A percentile compares a stretch with the other conserved stretches of the same genome.
These are phyloP conservation scores for Nowakowskiella sp. DNA, from an alignment of 192 early-diverging fungal genomes.

Conservation along the genomic window DNA sequence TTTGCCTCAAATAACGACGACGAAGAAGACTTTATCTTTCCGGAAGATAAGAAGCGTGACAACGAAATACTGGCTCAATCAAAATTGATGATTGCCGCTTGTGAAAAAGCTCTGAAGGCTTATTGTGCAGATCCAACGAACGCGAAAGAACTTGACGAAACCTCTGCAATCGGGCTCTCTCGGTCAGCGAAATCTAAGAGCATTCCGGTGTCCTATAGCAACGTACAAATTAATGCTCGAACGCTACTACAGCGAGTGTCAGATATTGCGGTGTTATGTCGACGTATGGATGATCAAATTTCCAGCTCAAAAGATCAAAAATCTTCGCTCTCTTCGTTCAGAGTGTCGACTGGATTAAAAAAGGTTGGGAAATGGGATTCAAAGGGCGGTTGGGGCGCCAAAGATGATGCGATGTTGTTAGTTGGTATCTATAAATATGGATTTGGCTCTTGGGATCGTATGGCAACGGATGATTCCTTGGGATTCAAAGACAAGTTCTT, in stretches of 20 bases:
- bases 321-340: slow-evolving; percentile 61
- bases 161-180: too few relatives aligned
- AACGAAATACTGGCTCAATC: too few relatives aligned
- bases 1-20: too few relatives aligned
- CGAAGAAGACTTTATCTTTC: too few relatives aligned
- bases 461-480: slow-evolving; percentile 72
- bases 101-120: too few relatives aligned
- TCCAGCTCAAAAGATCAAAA: slow-evolving; percentile 15
- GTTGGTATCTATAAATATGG: slow-evolving; percentile 92
- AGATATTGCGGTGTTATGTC: slow-evolving; percentile 62
- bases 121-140: too few relatives aligned
- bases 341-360: slow-evolving; percentile 72
- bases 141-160: too few relatives aligned
- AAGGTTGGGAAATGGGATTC: slow-evolving; percentile 71
- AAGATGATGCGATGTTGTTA: slow-evolving; percentile 93
- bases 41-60: too few relatives aligned
- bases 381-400: slow-evolving; percentile 68
- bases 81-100: too few relatives aligned
- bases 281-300: slow-evolving; percentile 48
- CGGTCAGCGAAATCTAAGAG: slow-evolving; percentile 19
- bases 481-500: slow-evolving; percentile 82
- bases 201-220: slow-evolving; percentile 67
- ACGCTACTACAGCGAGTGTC: slow-evolving; percentile 64
- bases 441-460: slow-evolving; percentile 78
- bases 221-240: slow-evolving; percentile 79